Conservation (phyloP, 73 alveolate genomes). For the Tetrahymena borealis region DNA sequence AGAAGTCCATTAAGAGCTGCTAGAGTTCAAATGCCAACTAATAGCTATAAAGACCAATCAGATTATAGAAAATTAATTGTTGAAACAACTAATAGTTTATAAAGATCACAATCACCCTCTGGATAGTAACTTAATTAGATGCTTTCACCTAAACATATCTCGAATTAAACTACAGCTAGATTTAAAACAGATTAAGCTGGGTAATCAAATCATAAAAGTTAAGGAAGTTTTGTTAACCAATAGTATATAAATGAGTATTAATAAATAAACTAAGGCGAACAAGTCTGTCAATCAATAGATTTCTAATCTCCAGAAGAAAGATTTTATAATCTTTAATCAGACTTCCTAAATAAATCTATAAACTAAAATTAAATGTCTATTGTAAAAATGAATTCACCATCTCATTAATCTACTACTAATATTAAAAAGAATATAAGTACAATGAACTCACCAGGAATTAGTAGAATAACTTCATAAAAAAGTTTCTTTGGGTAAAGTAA, state of each 20-base stretch:
- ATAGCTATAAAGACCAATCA: neutral
- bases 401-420: neutral
- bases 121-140: neutral
- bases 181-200: neutral
- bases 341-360: neutral
- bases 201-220: neutral
- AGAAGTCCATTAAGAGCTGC: neutral
- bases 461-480: neutral
- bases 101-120: neutral
- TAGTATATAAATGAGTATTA: neutral
- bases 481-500: neutral
- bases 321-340: neutral
- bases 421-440: too few relatives aligned
- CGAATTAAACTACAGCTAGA: neutral
- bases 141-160: neutral
- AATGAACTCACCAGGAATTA: too few relatives aligned
- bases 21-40: neutral
- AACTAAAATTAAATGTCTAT: neutral
- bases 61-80: neutral
- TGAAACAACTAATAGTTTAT: neutral
- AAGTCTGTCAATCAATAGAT: neutral
- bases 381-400: neutral
- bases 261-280: neutral
- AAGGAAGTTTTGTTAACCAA: neutral
- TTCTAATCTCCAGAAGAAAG: neutral